These are phyloP conservation scores for Biscogniauxia mediterranea DNA, from an alignment of 2,329 filamentous ascomycete genomes.

Conservation along the genomic window DNA sequence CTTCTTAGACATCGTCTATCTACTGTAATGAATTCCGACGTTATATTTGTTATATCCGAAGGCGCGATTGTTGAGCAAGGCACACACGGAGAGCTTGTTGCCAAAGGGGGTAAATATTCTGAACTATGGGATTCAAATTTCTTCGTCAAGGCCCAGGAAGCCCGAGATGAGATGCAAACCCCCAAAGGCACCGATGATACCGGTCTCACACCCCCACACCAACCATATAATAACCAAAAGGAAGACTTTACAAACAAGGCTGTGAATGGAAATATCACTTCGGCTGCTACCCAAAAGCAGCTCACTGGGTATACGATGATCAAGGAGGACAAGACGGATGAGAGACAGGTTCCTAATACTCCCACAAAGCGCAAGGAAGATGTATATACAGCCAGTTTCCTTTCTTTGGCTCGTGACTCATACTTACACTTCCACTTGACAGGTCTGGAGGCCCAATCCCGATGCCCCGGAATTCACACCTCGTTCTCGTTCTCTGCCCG, in stretches of 20 bases:
- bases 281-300: slow-evolving; percentile 10
- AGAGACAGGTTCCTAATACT: slow-evolving; percentile 30
- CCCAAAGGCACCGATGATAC: neutral
- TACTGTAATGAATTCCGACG: slow-evolving; percentile 68
- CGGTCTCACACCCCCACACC: neutral
- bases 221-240: slow-evolving; percentile 17
- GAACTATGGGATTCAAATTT: slow-evolving; percentile 63
- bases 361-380: slow-evolving; percentile 45
- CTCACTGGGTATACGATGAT: slow-evolving; percentile 2
- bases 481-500: slow-evolving; percentile 36
- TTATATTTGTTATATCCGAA: slow-evolving; percentile 63
- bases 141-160: slow-evolving; percentile 47
- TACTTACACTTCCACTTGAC: slow-evolving; percentile 43
- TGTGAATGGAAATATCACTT: slow-evolving; percentile 9
- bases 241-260: slow-evolving; percentile 17
- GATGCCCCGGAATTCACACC: slow-evolving; percentile 56
- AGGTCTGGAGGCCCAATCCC: slow-evolving; percentile 52
- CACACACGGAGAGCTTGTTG: slow-evolving; percentile 57
- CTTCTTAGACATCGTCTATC: slow-evolving; percentile 60
- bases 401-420: slow-evolving; percentile 27
- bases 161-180: slow-evolving; percentile 14
- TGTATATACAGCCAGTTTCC: slow-evolving; percentile 45
- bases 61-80: slow-evolving; percentile 65
- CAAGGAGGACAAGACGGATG: slow-evolving; percentile 22
- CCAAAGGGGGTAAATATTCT: slow-evolving; percentile 59